These are phyloP conservation scores for Tuber microsphaerosporum DNA, from an alignment of 495 filamentous ascomycete species.

Conservation along the genomic window DNA sequence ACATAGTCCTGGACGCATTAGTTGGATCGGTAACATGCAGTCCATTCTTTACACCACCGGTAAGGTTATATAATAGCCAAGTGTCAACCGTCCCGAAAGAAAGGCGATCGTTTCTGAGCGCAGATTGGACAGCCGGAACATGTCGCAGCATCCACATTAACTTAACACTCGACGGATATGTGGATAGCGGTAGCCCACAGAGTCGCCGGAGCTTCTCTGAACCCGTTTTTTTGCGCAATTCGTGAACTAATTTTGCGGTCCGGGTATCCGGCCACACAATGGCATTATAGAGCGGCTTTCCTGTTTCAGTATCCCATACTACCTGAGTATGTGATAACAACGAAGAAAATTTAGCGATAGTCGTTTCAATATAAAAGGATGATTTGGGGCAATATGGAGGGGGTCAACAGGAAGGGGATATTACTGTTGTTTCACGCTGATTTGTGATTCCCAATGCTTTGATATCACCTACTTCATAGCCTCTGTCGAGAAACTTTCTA, in stretches of 20 bases:
- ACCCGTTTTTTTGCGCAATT: slow-evolving; percentile 54
- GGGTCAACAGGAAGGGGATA: slow-evolving; percentile 5
- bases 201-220: slow-evolving; percentile 65
- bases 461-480: slow-evolving; percentile 64
- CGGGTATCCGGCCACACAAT: slow-evolving; percentile 93
- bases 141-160: slow-evolving; percentile 78
- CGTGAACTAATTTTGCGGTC: slow-evolving; percentile 67
- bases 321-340: slow-evolving; percentile 43
- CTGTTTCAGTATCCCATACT: slow-evolving; percentile 82
- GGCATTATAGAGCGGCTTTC: slow-evolving; percentile 78
- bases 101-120: slow-evolving; percentile 71
- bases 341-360: slow-evolving; percentile 3
- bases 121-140: slow-evolving; percentile 61
- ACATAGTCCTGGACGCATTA: slow-evolving; percentile 93
- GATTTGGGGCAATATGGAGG: slow-evolving; percentile 5
- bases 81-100: slow-evolving; percentile 91
- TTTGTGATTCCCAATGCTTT: slow-evolving; percentile 87
- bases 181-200: slow-evolving; percentile 84
- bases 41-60: slow-evolving; percentile 63
- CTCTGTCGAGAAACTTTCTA: slow-evolving; percentile 61
- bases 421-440: slow-evolving; percentile 77
- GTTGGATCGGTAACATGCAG: slow-evolving; percentile 81
- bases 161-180: slow-evolving; percentile 88
- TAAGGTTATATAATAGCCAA: slow-evolving; percentile 86
- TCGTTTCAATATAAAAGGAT: neutral